Base-by-base conservation (phyloP, 129 eudicot species). In the Apium graveolens region DNA sequence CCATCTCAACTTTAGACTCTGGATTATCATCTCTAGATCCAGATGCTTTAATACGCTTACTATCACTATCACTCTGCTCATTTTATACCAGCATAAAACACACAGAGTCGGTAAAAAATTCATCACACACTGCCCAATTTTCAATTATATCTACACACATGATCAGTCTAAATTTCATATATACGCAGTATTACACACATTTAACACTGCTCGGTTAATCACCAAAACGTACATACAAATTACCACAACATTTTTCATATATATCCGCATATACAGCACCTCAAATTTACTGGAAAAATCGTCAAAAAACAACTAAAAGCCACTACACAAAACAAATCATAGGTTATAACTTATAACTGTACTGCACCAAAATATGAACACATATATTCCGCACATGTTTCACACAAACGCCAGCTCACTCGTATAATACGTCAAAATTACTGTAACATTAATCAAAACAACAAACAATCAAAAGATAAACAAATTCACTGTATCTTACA, bases 1-100 rank as follows among this genome's bases (percentile, higher is more conserved):
- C 98, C 17, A 76, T 85, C 79, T 86, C 87, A 34, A 77, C 85
- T 79, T 89, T 87, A 1, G 80, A 79, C 53, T 90, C 93, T 2
- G 83, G 74, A 83, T 85, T 82, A 27, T 88, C 97, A 34, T 82
- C 92, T 57, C 86, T 87, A 43, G 87, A 83, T 49, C 79, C 86
- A 63, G 79, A 82, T 34, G 76, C 66, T 86, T 91, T 95, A 18
- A 81, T 78, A 26, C 96, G 89, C 70, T 95, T 95, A 70, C 88
- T 86, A 73, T 91, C 97, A 62, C 80, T 45, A 73, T 87, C 96
- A 82, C 82, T 81, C 98, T 94, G 87, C 80, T 65, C 38, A 75
- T 82, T n/a, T 3, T 16, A 72, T 41, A 60, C 77, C 45, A 51
- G 26, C 12, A 60, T 24, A n/a, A 60, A 10, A n/a, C 3, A 60